phyloP scores from a whole-genome alignment of 2,329 filamentous ascomycete genomes.

The Fonsecaea multimorphosa region DNA sequence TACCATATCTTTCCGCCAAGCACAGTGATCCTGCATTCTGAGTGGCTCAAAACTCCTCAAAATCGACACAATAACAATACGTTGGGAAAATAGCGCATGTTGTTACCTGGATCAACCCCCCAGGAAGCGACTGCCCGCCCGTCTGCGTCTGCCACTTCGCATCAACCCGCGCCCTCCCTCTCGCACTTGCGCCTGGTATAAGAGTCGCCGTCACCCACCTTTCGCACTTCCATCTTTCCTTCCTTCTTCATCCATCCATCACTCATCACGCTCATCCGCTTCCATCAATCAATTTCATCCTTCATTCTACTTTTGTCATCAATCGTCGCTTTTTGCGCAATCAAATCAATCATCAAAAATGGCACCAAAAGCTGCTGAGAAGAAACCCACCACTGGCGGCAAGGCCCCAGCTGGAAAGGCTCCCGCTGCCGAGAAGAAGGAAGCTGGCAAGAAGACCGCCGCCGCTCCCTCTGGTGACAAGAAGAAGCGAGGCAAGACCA shows the following conservation, averaged over 20 bases:
- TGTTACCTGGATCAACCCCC: slow-evolving; percentile 36
- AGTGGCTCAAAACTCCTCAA: slow-evolving; percentile 35
- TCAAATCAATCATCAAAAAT: slow-evolving; percentile 66
- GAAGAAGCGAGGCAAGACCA: slow-evolving; percentile 99
- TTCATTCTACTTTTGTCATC: slow-evolving; percentile 39
- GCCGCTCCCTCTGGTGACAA: slow-evolving; percentile 89
- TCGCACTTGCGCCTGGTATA: slow-evolving; percentile 52
- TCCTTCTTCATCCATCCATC: slow-evolving; percentile 44
- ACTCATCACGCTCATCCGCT: slow-evolving; percentile 40
- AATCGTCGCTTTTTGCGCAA: slow-evolving; percentile 39
- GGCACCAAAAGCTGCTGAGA: slow-evolving; percentile 97
- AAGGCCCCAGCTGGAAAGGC: slow-evolving; percentile 82
- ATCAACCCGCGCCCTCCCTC: slow-evolving; percentile 50
- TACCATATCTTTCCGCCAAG: slow-evolving; percentile 35
- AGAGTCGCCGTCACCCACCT: slow-evolving; percentile 53
- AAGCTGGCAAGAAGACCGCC: slow-evolving; percentile 97
- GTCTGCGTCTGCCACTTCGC: slow-evolving; percentile 42
- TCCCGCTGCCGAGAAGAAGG: slow-evolving; percentile 96
- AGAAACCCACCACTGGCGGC: slow-evolving; percentile 92
- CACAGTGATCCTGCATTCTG: slow-evolving; percentile 31
- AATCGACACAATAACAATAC: slow-evolving; percentile 38
- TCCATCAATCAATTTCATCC: slow-evolving; percentile 37
- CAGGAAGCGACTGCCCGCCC: slow-evolving; percentile 13
- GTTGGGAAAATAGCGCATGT: slow-evolving; percentile 33
- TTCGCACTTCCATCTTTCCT: slow-evolving; percentile 44